A percentile compares a stretch with the other conserved stretches of the same genome.
Conservation (phyloP, 2,329 filamentous ascomycete species). For the Clarireedia homoeocarpa region DNA sequence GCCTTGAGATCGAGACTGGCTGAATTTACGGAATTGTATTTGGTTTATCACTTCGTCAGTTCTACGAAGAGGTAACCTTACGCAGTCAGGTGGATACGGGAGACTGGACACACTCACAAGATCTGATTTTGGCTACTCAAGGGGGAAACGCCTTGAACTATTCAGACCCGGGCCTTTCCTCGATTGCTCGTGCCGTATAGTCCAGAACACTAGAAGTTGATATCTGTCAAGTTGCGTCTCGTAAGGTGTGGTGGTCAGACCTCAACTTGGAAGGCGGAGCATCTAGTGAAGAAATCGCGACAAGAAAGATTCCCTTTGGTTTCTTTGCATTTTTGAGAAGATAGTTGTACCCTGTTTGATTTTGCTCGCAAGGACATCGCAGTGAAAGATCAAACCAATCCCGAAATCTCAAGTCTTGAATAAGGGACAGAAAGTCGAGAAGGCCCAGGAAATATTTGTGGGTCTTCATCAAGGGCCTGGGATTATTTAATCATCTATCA, state of each 20-base stretch:
- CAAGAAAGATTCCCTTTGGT: not conserved
- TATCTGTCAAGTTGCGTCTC: not conserved
- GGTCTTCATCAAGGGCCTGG: not conserved
- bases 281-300: not conserved
- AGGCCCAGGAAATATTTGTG: not conserved
- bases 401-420: not conserved
- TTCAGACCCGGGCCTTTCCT: not conserved
- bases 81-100: not conserved
- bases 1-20: no score
- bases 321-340: not conserved
- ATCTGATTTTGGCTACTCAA: not conserved
- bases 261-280: not conserved
- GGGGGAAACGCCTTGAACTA: not conserved
- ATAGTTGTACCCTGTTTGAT: not conserved
- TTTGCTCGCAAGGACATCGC: not conserved
- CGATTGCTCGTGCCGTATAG: not conserved
- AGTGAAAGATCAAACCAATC: not conserved
- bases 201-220: not conserved
- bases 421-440: not conserved
- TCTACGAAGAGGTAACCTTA: not conserved
- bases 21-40: not conserved
- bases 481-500: not conserved
- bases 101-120: not conserved
- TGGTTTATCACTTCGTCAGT: not conserved
- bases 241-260: slow-evolving; percentile 15